Evolutionary conservation across 192 early-diverging fungal species (phyloP).

Genomic region (Coemansia erecta): DNA sequence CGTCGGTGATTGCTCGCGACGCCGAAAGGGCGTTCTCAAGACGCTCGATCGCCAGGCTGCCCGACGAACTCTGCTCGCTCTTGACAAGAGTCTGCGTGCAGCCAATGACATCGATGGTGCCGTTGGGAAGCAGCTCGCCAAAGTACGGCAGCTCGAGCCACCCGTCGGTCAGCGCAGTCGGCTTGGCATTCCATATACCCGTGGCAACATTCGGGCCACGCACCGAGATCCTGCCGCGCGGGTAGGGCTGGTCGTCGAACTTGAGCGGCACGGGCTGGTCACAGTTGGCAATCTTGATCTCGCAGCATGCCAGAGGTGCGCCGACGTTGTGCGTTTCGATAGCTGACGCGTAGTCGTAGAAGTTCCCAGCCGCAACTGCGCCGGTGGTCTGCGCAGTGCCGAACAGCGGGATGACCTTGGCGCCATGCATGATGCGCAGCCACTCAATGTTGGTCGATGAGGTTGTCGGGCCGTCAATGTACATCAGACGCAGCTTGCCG

Average conservation of each 20-base stretch:
- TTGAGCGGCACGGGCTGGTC: slow-evolving; percentile 1
- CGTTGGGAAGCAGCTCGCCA: slow-evolving; percentile 46
- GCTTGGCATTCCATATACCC: slow-evolving; percentile 22
- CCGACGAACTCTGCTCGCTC: slow-evolving; percentile 18
- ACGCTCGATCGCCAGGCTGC: slow-evolving; percentile 21
- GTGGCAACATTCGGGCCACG: slow-evolving; percentile 42
- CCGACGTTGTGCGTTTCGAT: slow-evolving; percentile 50
- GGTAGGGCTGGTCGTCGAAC: slow-evolving; percentile 32
- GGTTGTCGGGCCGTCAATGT: slow-evolving; percentile 26
- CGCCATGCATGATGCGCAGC: slow-evolving; percentile 41
- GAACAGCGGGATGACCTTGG: slow-evolving; percentile 43
- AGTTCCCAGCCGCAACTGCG: slow-evolving; percentile 22
- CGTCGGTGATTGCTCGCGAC: slow-evolving; percentile 27
- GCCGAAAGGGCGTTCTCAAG: slow-evolving; percentile 29
- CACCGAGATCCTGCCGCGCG: slow-evolving; percentile 36
- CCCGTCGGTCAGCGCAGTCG: slow-evolving; percentile 15
- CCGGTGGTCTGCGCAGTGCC: slow-evolving; percentile 24
- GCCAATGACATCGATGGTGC: slow-evolving; percentile 38
- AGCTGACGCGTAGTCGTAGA: slow-evolving; percentile 48
- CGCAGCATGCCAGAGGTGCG: slow-evolving; percentile 48
- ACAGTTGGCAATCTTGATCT: slow-evolving; percentile 45
- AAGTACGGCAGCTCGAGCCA: slow-evolving; percentile 37
- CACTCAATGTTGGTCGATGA: slow-evolving; percentile 42
- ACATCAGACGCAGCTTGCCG: slow-evolving; percentile 41
- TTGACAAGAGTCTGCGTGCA: slow-evolving; percentile 8